Conservation (phyloP, 257 asterid genomes). For the Nicotiana tabacum region DNA sequence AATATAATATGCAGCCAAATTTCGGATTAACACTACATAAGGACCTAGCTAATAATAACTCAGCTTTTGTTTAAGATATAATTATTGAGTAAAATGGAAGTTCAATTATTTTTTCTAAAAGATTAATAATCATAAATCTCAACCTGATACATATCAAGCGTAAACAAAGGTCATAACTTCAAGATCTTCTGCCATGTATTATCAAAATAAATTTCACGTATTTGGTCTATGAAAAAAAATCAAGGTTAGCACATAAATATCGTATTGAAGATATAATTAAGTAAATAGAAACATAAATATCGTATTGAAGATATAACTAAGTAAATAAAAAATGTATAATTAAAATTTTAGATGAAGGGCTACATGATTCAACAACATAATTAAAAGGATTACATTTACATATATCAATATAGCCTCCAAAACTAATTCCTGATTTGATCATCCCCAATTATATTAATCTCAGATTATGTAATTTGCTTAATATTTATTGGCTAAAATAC, state of each 20-base stretch:
- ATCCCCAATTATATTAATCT: too few species aligned
- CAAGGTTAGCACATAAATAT: fast-evolving
- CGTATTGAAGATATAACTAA: background rate
- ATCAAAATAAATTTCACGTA: background rate
- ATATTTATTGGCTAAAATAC: background rate
- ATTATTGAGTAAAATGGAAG: background rate
- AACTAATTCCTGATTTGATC: background rate
- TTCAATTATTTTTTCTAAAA: background rate
- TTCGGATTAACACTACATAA: background rate
- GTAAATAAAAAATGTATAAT: background rate
- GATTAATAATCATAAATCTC: background rate
- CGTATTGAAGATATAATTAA: background rate
- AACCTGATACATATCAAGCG: too few species aligned
- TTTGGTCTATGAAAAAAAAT: background rate
- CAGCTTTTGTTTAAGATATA: background rate
- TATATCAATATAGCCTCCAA: background rate
- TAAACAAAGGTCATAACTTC: background rate
- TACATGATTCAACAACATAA: background rate
- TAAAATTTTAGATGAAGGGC: background rate
- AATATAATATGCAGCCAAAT: background rate
- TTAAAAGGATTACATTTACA: background rate
- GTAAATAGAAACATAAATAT: background rate
- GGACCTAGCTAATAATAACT: background rate
- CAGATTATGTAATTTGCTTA: background rate
- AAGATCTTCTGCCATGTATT: too few species aligned